These are phyloP conservation scores for Cerrena zonata DNA, from an alignment of 1,284 basidiomycete genomes.

Conservation along the genomic window DNA sequence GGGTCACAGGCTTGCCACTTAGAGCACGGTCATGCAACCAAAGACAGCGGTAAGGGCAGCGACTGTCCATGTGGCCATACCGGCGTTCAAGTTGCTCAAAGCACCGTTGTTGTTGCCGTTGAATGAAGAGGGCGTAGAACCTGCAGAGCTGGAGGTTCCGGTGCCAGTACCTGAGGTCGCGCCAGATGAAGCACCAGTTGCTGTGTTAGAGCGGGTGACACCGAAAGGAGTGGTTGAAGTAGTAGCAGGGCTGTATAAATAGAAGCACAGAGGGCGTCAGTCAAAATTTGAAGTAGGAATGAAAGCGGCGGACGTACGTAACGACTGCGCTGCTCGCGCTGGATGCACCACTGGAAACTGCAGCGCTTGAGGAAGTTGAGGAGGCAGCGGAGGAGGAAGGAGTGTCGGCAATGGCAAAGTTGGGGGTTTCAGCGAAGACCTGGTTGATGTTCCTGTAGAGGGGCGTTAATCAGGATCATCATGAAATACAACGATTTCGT, in stretches of 20 bases:
- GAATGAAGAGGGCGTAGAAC: slow-evolving; percentile 9
- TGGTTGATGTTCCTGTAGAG: slow-evolving; percentile 41
- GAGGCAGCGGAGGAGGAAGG: slow-evolving; percentile 18
- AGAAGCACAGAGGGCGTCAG: no score
- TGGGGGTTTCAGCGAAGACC: slow-evolving; percentile 36
- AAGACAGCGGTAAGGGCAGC: slow-evolving; percentile 20
- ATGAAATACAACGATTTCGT: no score
- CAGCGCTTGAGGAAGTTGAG: slow-evolving; percentile 9
- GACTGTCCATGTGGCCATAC: slow-evolving; percentile 18
- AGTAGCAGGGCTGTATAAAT: not conserved
- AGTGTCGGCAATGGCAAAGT: slow-evolving; percentile 39
- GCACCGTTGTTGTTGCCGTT: slow-evolving; percentile 22
- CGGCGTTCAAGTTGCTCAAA: not conserved
- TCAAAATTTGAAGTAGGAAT: no score
- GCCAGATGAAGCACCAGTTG: slow-evolving; percentile 2
- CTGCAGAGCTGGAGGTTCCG: slow-evolving; percentile 8
- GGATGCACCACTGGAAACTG: not conserved
- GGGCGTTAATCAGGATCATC: slow-evolving; percentile 1
- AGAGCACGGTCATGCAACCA: slow-evolving; percentile 19
- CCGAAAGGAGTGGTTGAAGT: slow-evolving; percentile 16
- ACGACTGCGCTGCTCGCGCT: not conserved
- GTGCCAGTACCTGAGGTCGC: slow-evolving; percentile 9
- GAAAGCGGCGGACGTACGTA: no score
- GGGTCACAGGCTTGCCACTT: not conserved
- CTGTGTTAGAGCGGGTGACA: slow-evolving; percentile 12